phyloP scores from a whole-genome alignment of 2,329 filamentous ascomycete species.

The Gnomoniopsis sp. region DNA sequence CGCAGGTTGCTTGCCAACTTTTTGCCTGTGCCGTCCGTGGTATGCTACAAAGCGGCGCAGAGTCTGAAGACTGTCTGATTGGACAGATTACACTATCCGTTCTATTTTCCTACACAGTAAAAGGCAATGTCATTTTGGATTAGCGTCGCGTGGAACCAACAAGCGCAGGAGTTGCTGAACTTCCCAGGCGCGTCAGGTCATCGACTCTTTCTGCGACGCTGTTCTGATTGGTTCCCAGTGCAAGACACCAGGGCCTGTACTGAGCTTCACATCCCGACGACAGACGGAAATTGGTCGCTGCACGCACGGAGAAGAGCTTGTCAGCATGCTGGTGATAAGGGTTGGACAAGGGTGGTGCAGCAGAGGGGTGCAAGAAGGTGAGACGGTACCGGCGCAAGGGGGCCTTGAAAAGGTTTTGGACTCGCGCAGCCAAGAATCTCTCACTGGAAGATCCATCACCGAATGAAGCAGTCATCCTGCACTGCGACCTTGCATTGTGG shows the following conservation, averaged over 20 bases:
- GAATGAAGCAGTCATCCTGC: background rate
- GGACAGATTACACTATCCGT: background rate
- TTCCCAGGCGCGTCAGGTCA: background rate
- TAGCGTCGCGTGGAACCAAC: background rate
- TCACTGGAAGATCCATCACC: background rate
- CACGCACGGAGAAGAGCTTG: background rate
- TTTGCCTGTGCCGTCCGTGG: background rate
- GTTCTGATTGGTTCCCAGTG: constrained; percentile 9
- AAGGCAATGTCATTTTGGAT: background rate
- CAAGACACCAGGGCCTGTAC: background rate
- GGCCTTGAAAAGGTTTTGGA: constrained; percentile 8
- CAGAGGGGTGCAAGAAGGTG: constrained; percentile 7
- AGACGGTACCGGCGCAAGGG: constrained; percentile 14
- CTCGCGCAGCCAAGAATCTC: background rate
- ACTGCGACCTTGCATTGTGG: background rate
- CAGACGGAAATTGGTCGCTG: constrained; percentile 9
- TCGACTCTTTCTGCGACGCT: background rate
- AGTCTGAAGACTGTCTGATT: background rate
- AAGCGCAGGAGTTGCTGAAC: background rate
- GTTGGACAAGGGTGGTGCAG: background rate
- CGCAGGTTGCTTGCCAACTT: constrained; percentile 2
- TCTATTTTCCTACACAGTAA: background rate
- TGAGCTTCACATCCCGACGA: background rate
- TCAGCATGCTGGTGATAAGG: constrained; percentile 7
- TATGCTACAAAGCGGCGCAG: background rate